Conservation (phyloP, 106 monocot species). For the Phalaenopsis equestris region DNA sequence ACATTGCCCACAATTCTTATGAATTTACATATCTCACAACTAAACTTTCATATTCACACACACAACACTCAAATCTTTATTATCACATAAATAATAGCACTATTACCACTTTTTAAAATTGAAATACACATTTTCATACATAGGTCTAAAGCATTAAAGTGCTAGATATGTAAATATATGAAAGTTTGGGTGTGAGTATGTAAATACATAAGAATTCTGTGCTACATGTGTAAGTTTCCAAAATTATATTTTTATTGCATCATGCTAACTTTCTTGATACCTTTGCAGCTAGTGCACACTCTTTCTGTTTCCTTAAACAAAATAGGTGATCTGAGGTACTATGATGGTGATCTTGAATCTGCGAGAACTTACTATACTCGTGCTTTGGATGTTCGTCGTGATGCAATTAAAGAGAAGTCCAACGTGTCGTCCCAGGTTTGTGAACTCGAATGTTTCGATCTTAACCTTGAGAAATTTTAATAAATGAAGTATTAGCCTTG, state of each 20-base stretch:
- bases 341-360: slow-evolving; percentile 78
- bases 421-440: slow-evolving; percentile 64
- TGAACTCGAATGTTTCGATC: background rate
- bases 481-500: background rate
- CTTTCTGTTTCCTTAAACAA: slow-evolving; percentile 97
- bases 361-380: slow-evolving; percentile 72
- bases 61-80: no score
- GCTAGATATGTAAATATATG: no score
- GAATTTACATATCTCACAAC: no score
- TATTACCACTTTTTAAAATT: no score
- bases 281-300: slow-evolving; percentile 74
- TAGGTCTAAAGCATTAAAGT: no score
- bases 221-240: no score
- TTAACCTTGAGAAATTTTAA: background rate
- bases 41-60: no score
- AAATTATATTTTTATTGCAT: background rate
- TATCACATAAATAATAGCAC: no score
- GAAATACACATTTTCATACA: no score
- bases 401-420: slow-evolving; percentile 46
- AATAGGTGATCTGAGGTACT: slow-evolving; percentile 89
- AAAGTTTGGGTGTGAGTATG: no score
- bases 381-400: slow-evolving; percentile 70
- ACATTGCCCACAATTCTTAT: no score
- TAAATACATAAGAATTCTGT: no score
- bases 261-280: background rate